Conservation (phyloP, 768 basidiomycete species). For the Podaxis pistillaris region DNA sequence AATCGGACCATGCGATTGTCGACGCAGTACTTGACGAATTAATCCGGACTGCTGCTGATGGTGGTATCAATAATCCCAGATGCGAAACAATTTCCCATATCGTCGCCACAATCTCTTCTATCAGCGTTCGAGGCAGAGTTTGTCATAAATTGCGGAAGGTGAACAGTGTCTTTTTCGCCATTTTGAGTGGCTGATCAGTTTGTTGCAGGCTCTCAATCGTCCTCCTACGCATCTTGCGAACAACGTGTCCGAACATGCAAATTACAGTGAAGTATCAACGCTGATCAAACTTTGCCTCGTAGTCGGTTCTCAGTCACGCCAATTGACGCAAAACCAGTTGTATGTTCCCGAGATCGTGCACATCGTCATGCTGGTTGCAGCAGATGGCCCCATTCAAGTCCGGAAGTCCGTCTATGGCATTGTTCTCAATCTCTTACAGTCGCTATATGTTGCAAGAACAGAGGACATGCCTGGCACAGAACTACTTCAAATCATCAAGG, state of each 20-base stretch:
- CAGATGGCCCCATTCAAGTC: conserved; percentile 68
- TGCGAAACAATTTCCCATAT: conserved; percentile 78
- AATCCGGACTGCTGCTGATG: conserved; percentile 79
- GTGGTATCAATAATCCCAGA: conserved; percentile 70
- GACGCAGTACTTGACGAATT: conserved; percentile 81
- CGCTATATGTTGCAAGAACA: conserved; percentile 57
- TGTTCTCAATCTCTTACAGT: conserved; percentile 79
- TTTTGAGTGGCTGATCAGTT: not conserved
- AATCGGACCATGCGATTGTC: conserved; percentile 61
- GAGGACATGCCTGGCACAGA: conserved; percentile 63
- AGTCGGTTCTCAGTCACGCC: conserved; percentile 65
- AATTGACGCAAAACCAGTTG: conserved; percentile 65
- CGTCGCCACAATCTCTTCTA: conserved; percentile 70
- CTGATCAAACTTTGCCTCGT: conserved; percentile 74
- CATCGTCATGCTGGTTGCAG: conserved; percentile 74
- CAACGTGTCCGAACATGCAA: conserved; percentile 64
- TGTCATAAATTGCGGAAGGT: conserved; percentile 81
- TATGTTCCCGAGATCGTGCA: conserved; percentile 85
- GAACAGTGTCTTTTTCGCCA: conserved; percentile 16
- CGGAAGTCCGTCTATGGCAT: conserved; percentile 83
- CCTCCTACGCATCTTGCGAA: conserved; percentile 63
- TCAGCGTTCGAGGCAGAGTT: conserved; percentile 75
- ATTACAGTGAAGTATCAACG: conserved; percentile 82
- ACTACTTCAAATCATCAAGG: conserved; percentile 60
- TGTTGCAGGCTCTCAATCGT: conserved; percentile 64